Percentiles rank a stretch among this genome's conserved stretches.
Conservation (phyloP, 139 green algal genomes). For the Microglena sp. region DNA sequence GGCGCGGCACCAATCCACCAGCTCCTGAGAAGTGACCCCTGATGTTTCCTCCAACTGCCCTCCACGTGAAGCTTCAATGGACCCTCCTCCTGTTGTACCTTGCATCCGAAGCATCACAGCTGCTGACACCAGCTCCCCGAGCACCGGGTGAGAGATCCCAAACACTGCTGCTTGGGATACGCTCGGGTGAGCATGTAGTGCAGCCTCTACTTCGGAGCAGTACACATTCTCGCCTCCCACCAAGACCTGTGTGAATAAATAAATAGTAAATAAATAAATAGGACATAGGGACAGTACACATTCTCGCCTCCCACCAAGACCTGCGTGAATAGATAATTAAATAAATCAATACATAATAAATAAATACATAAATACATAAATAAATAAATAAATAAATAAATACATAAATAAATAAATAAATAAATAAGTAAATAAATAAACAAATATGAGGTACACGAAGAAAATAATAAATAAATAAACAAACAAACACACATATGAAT, state of each 20-base stretch:
- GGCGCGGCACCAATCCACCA: slow-evolving; percentile 58
- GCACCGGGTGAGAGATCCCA: slow-evolving; percentile 56
- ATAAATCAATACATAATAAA: too few species aligned
- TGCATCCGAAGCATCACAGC: slow-evolving; percentile 26
- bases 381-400: too few species aligned
- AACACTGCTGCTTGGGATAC: slow-evolving; percentile 71
- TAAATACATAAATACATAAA: too few species aligned
- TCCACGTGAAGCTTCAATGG: not conserved
- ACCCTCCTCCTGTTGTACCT: not conserved
- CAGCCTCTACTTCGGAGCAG: slow-evolving; percentile 77
- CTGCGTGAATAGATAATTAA: too few species aligned
- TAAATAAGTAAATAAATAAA: too few species aligned
- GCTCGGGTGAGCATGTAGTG: slow-evolving; percentile 49
- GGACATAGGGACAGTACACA: slow-evolving; percentile 79
- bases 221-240: slow-evolving; percentile 84
- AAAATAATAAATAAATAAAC: too few species aligned
- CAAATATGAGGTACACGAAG: too few species aligned
- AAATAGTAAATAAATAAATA: too few species aligned
- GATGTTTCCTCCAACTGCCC: not conserved
- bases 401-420: too few species aligned
- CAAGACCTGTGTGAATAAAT: slow-evolving; percentile 40
- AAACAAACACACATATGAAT: too few species aligned
- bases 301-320: slow-evolving; percentile 47
- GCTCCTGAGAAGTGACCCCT: slow-evolving; percentile 17
- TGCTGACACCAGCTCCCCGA: slow-evolving; percentile 63